Evolutionary conservation across 179 eudicot species (phyloP).

Genomic region (Dionaea muscipula): DNA sequence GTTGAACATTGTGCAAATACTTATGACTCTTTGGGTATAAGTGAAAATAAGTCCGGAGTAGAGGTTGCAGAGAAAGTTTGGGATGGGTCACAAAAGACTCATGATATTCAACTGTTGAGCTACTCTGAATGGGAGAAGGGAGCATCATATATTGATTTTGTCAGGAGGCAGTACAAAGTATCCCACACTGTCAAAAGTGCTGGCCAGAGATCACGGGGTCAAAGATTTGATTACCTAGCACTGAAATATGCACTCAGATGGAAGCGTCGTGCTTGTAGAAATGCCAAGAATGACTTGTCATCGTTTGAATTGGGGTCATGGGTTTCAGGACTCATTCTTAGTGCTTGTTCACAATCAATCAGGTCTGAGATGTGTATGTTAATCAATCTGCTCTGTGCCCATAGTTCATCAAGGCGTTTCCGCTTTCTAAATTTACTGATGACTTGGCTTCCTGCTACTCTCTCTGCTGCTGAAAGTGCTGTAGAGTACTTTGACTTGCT

Average conservation of each 20-base stretch:
- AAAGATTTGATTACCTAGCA: slow-evolving; percentile 65
- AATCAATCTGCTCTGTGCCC: slow-evolving; percentile 82
- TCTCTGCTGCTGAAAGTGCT: slow-evolving; percentile 92
- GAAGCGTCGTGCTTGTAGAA: slow-evolving; percentile 62
- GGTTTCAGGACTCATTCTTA: slow-evolving; percentile 93
- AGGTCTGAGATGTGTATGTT: slow-evolving; percentile 97
- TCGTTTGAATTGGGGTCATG: slow-evolving; percentile 97
- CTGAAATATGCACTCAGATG: slow-evolving; percentile 91
- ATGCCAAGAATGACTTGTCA: slow-evolving; percentile 48
- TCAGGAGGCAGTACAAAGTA: slow-evolving; percentile 94
- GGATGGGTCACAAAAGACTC: slow-evolving; percentile 71
- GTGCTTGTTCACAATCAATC: slow-evolving; percentile 97
- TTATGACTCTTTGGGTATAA: slow-evolving; percentile 29
- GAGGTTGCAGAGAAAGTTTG: slow-evolving; percentile 56
- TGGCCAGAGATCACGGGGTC: slow-evolving; percentile 62
- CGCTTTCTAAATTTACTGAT: slow-evolving; percentile 76
- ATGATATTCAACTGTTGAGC: slow-evolving; percentile 74
- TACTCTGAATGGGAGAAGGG: slow-evolving; percentile 98
- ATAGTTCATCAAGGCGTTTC: slow-evolving; percentile 69
- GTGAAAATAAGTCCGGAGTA: slow-evolving; percentile 42
- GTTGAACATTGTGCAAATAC: slow-evolving; percentile 40
- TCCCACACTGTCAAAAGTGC: slow-evolving; percentile 50
- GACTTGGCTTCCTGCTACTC: slow-evolving; percentile 86
- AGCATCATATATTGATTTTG: slow-evolving; percentile 97
- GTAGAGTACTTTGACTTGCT: slow-evolving; percentile 91